These are phyloP conservation scores for Coemansia sp. DNA, from an alignment of 192 early-diverging fungal genomes.

Conservation along the genomic window DNA sequence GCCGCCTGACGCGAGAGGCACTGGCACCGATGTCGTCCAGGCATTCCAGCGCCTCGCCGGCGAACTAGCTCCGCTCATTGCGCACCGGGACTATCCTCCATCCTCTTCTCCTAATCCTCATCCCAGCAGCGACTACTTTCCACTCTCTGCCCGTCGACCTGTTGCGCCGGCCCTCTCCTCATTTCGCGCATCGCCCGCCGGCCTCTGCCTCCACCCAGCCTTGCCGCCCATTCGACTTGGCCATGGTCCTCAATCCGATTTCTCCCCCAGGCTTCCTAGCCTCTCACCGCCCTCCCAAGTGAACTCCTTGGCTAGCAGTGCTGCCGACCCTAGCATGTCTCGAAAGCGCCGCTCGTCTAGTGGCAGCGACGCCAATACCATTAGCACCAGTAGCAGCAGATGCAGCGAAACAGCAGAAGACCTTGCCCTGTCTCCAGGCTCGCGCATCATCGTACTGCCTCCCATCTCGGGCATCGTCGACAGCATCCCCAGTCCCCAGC, in stretches of 20 bases:
- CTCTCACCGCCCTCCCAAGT: conserved; percentile 35
- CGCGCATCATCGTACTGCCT: conserved; percentile 30
- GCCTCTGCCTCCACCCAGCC: conserved; percentile 8
- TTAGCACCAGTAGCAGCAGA: conserved; percentile 15
- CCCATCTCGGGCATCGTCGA: conserved; percentile 37
- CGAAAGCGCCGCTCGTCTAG: conserved; percentile 29
- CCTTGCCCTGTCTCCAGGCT: background rate
- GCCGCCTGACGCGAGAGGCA: background rate
- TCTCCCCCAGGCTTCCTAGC: conserved; percentile 27
- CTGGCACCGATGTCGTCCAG: conserved; percentile 17
- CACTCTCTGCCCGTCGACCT: background rate
- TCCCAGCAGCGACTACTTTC: background rate
- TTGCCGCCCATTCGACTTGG: conserved; percentile 47
- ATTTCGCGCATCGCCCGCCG: conserved; percentile 20
- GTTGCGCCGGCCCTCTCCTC: background rate
- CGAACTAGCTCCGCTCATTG: conserved; percentile 30
- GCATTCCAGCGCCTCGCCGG: conserved; percentile 34
- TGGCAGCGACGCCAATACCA: conserved; percentile 14
- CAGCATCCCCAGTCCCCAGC: conserved; percentile 8
- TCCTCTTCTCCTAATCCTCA: conserved; percentile 4
- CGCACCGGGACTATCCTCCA: conserved; percentile 1
- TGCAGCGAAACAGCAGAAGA: conserved; percentile 12
- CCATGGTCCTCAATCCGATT: conserved; percentile 29
- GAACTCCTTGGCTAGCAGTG: background rate
- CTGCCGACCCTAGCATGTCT: background rate